These are phyloP conservation scores for Ramularia collo-cygni DNA, from an alignment of 2,329 filamentous ascomycete species.

Conservation along the genomic window DNA sequence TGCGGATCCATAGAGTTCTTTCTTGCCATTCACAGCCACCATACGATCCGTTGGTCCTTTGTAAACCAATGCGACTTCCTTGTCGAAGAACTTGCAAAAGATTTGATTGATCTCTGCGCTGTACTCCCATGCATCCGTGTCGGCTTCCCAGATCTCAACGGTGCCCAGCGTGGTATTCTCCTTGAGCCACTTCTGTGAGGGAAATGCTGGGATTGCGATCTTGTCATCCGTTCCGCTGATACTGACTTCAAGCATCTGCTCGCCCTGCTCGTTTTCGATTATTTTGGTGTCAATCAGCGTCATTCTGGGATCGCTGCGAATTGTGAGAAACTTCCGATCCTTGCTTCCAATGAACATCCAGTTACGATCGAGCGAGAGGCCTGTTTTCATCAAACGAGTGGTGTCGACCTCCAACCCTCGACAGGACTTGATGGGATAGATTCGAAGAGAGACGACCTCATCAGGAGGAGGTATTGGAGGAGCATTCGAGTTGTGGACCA, in stretches of 20 bases:
- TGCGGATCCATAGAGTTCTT: conserved; percentile 43
- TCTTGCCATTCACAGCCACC: conserved; percentile 50
- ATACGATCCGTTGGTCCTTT: conserved; percentile 54
- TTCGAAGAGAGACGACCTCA: conserved; percentile 43
- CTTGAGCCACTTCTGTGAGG: conserved; percentile 47
- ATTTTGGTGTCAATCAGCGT: conserved; percentile 54
- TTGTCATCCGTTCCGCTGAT: conserved; percentile 36
- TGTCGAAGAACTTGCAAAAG: conserved; percentile 51
- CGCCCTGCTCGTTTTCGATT: conserved; percentile 32
- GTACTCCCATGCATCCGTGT: conserved; percentile 54
- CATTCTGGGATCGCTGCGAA: conserved; percentile 55
- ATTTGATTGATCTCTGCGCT: conserved; percentile 43
- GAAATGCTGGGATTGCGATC: conserved; percentile 51
- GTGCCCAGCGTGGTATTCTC: conserved; percentile 44
- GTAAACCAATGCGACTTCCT: conserved; percentile 52
- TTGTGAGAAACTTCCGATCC: conserved; percentile 53
- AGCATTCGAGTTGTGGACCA: conserved; percentile 16
- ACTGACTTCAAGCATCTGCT: conserved; percentile 42
- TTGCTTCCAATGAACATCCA: conserved; percentile 58
- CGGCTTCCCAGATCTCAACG: conserved; percentile 53
- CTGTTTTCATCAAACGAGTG: conserved; percentile 47
- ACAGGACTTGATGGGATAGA: conserved; percentile 63
- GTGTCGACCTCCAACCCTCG: conserved; percentile 52
- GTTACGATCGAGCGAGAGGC: conserved; percentile 55
- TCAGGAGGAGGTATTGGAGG: conserved; percentile 33